Percentiles rank a stretch among this genome's conserved stretches.
Conservation (phyloP, 2,329 filamentous ascomycete genomes). For the Aotearoamyces nothofagi region DNA sequence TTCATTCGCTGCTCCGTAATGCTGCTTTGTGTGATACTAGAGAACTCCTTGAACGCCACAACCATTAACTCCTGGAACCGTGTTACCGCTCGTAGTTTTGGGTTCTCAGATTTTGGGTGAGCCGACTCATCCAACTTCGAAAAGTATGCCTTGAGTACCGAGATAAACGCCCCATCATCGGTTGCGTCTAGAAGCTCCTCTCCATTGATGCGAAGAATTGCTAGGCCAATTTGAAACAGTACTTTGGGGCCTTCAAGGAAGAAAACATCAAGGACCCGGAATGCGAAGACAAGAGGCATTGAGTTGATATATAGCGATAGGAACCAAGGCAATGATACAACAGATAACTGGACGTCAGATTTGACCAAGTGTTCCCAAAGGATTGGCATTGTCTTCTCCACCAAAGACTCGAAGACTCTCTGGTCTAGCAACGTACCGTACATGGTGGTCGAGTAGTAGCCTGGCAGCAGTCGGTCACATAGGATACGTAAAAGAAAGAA, state of each 20-base stretch:
- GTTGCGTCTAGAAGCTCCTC: conserved; percentile 87
- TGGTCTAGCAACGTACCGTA: conserved; percentile 95
- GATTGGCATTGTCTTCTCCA: conserved; percentile 98
- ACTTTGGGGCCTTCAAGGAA: conserved; percentile 97
- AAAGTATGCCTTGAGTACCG: conserved; percentile 90
- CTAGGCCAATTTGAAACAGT: conserved; percentile 87
- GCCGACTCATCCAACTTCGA: conserved; percentile 86
- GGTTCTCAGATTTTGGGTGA: conserved; percentile 88
- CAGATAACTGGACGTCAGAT: conserved; percentile 90
- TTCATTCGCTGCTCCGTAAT: conserved; percentile 80
- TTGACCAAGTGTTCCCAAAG: conserved; percentile 97
- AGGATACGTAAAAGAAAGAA: conserved; percentile 87
- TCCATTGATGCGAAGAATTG: conserved; percentile 93
- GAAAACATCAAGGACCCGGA: conserved; percentile 92
- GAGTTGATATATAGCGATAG: conserved; percentile 97
- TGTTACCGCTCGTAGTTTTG: conserved; percentile 85
- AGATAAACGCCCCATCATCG: conserved; percentile 94
- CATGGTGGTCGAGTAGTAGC: conserved; percentile 98
- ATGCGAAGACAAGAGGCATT: conserved; percentile 96
- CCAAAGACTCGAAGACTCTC: conserved; percentile 90
- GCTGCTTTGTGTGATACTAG: conserved; percentile 83
- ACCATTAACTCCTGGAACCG: conserved; percentile 98
- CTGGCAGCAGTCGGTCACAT: conserved; percentile 83
- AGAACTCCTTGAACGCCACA: conserved; percentile 96
- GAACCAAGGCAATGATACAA: conserved; percentile 96